Percentiles rank a stretch among this genome's conserved stretches.
phyloP scores from a whole-genome alignment of 2,329 filamentous ascomycete species.

The Calonectria pteridis region DNA sequence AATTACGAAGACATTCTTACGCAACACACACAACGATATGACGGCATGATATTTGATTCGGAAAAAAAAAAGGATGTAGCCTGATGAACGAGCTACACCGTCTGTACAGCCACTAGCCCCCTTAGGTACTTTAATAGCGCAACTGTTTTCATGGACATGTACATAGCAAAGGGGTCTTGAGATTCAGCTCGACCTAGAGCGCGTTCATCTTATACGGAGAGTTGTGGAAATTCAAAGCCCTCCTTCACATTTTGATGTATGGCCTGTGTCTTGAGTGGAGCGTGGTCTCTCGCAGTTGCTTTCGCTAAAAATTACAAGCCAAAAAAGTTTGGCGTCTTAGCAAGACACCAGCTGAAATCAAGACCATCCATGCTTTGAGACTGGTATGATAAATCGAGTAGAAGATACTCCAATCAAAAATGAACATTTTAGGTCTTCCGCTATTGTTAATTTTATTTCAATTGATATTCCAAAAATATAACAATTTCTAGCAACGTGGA shows the following conservation, averaged over 20 bases:
- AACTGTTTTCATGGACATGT: conserved; percentile 6
- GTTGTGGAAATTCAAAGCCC: conserved; percentile 42
- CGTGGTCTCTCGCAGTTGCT: neutral
- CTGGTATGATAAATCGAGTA: neutral
- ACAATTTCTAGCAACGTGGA: no score
- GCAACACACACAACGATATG: neutral
- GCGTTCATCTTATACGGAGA: conserved; percentile 15
- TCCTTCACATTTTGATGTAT: neutral
- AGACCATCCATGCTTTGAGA: neutral
- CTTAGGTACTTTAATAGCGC: neutral
- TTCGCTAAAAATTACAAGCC: neutral
- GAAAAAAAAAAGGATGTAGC: neutral
- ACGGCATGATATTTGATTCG: neutral
- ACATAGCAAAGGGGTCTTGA: neutral
- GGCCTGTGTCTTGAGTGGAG: neutral
- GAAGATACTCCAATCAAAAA: neutral
- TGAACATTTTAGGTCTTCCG: neutral
- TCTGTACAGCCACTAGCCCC: neutral
- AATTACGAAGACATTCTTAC: conserved; percentile 3
- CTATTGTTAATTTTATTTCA: neutral
- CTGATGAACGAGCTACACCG: neutral
- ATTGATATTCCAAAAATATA: neutral
- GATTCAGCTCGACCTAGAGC: neutral
- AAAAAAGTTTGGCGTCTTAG: neutral
- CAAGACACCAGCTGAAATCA: neutral